Conservation (phyloP, 2,329 filamentous ascomycete species). For the Diaporthe citriasiana region DNA sequence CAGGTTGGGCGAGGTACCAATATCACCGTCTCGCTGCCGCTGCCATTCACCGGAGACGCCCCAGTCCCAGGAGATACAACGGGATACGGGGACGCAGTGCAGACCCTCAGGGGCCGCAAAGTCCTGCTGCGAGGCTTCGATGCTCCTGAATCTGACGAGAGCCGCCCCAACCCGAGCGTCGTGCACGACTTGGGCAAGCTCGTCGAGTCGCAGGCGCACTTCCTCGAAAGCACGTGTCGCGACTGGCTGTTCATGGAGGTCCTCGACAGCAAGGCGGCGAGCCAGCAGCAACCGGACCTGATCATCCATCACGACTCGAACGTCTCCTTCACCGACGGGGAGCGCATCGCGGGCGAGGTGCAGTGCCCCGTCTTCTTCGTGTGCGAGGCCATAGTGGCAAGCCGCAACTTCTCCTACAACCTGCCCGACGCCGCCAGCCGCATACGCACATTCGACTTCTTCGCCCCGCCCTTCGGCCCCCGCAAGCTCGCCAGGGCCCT, state of each 20-base stretch:
- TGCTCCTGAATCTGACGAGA: not conserved
- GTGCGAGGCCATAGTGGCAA: constrained; percentile 51
- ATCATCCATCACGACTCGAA: constrained; percentile 46
- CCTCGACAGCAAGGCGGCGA: constrained; percentile 4
- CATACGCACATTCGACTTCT: constrained; percentile 52
- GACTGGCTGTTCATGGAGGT: constrained; percentile 53
- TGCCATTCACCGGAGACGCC: constrained; percentile 43
- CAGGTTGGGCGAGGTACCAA: constrained; percentile 51
- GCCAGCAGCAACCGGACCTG: constrained; percentile 44
- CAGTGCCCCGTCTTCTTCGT: constrained; percentile 49
- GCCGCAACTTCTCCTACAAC: constrained; percentile 45
- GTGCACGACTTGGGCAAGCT: constrained; percentile 30
- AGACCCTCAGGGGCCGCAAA: constrained; percentile 50
- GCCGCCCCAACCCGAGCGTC: not conserved
- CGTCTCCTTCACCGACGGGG: constrained; percentile 33
- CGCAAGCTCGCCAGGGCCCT: constrained; percentile 55
- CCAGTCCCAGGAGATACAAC: constrained; percentile 43
- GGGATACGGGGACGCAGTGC: constrained; percentile 49
- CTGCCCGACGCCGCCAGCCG: constrained; percentile 43
- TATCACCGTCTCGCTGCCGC: constrained; percentile 51
- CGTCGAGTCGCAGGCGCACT: constrained; percentile 40
- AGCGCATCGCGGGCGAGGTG: constrained; percentile 30
- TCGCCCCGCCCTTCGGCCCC: constrained; percentile 57
- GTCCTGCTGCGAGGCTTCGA: constrained; percentile 48
- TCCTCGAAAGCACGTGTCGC: constrained; percentile 49